Evolutionary conservation across 345 rosid genomes (phyloP), one percentile per base, ranked within the genome.

Genomic region (Iberis pinnata): DNA sequence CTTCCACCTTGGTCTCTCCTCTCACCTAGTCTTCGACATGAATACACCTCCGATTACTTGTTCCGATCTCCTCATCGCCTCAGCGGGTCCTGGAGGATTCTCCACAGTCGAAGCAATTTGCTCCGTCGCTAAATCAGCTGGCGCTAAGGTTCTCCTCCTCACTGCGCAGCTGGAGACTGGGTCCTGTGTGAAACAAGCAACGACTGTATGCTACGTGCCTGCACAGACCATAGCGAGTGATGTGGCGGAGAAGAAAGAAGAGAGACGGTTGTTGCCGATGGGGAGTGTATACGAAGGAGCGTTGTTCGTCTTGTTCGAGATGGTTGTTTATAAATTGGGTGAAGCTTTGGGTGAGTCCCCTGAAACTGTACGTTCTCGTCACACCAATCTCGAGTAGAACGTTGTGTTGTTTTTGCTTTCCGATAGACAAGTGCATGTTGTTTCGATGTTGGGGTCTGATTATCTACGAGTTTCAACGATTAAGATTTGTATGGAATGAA

Each of bases 221-320:
- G 96, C 95, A 9, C 83, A 79, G 75, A 90, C 96, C 8, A 87
- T 87, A 95, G 92, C 89, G 5, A 68, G 73, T 24, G 87, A 78
- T 33, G 79, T 12, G 2, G 19, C 27, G 6, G 61, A 10, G 14
- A 72, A 9, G 41, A 14, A 1, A n/a, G 60, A 24, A 4, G 48
- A 18, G 58, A 54, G 86, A 66, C 49, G 50, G 64, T 50, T 90
- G 76, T 56, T 90, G 72, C 98, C 96, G 41, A 90, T 87, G 96
- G 96, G 92, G 32, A 90, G 95, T 70, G 78, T 79, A 18, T 90
- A 80, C 49, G 95, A 86, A 73, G 94, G 97, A 44, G 83, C 85
- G 3, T 29, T 84, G 85, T 90, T 84, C 40, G 87, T 89, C 43
- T 58, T 84, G 89, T 89, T 86, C 67, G 98, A 90, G 77, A 82